These are phyloP conservation scores for Solanum okadae DNA, from an alignment of 257 asterid genomes.

Conservation along the genomic window DNA sequence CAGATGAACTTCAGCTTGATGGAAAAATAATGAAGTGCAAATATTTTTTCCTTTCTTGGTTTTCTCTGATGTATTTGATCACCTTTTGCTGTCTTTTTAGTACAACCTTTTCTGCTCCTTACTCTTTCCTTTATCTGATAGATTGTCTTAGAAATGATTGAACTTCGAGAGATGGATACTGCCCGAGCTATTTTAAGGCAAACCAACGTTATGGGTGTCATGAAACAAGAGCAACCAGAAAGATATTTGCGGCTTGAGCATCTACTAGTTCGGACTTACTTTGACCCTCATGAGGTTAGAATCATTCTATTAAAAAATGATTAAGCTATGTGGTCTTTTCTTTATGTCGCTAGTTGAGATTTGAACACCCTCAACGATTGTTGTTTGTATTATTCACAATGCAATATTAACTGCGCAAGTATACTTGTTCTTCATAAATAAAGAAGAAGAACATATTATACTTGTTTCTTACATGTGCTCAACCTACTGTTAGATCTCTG, in stretches of 20 bases:
- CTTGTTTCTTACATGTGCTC: neutral
- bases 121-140: constrained; percentile 6
- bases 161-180: constrained; percentile 95
- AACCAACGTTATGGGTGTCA: constrained; percentile 96
- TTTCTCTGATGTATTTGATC: neutral
- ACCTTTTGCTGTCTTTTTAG: neutral
- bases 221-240: constrained; percentile 97
- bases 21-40: neutral
- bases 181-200: constrained; percentile 95
- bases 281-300: constrained; percentile 86
- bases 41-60: neutral
- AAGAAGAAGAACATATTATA: neutral
- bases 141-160: constrained; percentile 98
- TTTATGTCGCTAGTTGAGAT: neutral
- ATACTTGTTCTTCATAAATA: neutral
- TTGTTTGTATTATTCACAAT: neutral
- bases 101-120: neutral
- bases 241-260: constrained; percentile 92
- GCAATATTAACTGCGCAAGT: neutral
- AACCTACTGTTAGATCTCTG: neutral
- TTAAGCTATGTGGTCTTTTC: neutral
- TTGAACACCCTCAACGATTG: neutral
- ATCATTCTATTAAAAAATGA: neutral
- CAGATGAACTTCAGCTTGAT: neutral
- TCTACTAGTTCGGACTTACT: constrained; percentile 86